Evolutionary conservation across 495 filamentous ascomycete genomes (phyloP), one percentile per base, ranked within the genome.

Genomic region (Staphylotrichum longicolle): DNA sequence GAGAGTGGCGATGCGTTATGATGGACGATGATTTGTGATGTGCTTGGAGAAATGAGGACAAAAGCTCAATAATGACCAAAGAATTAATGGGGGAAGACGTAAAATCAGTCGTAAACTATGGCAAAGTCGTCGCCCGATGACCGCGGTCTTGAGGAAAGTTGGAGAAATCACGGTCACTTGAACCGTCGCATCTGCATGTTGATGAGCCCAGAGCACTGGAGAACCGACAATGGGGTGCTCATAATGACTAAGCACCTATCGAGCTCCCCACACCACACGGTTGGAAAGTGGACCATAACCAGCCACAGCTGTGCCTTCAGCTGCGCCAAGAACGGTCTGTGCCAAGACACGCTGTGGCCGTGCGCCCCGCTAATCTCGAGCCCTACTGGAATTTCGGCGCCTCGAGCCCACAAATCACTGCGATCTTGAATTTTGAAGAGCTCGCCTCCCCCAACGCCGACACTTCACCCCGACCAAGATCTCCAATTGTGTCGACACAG

Each of bases 401-500:
- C 54, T 52, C 62, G 57, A 69, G 68, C 70, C 70, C 70, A 72
- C 70, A 72, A 70, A 72, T 71, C 70, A 63, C 58, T 58, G 64
- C 60, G 66, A 60, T 63, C 68, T 70, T 54, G 70, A 74, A 68
- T 72, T 74, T 73, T 68, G 71, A 70, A 70, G 64, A 67, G 68
- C 63, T 60, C 63, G 68, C 60, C 68, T 64, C 63, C 52, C 20
- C 61, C 61, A 71, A 64, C 66, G 60, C 65, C 72, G 70, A 72
- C 72, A 73, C 72, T 63, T 49, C 66, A 62, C 45, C 66, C 64
- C 58, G 66, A 73, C 68, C 75, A 76, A 73, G 75, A 73, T 74
- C 77, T 70, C 73, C 70, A 71, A 73, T 73, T 73, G 70, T 71
- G 69, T 70, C 71, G 66, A 69, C 68, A 78, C 65, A 66, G 66